A percentile compares a stretch with the other conserved stretches of the same genome.
Evolutionary conservation across 2,329 filamentous ascomycete genomes (phyloP).

Genomic region (Verticillium zaregamsianum): DNA sequence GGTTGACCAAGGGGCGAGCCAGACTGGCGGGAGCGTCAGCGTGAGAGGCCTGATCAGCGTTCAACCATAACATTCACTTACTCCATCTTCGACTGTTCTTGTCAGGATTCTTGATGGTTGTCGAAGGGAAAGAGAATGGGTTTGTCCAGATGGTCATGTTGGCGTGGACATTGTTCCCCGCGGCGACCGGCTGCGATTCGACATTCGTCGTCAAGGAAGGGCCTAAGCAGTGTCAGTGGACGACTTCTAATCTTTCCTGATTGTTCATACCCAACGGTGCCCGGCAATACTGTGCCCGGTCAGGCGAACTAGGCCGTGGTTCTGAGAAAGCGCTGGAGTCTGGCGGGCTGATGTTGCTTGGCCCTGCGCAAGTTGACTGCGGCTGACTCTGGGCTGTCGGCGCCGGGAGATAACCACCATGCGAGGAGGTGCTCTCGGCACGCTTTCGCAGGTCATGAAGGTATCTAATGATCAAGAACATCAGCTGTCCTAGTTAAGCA

Average conservation of each 20-base stretch:
- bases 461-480: neutral
- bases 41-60: neutral
- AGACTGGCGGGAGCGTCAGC: constrained; percentile 14
- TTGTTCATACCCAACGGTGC: too few species aligned
- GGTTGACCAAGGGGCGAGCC: constrained; percentile 25
- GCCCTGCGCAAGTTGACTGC: constrained; percentile 9
- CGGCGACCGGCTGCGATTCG: too few species aligned
- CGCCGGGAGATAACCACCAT: neutral
- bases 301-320: neutral
- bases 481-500: neutral
- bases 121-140: too few species aligned
- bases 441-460: neutral
- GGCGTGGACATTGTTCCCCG: too few species aligned
- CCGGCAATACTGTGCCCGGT: too few species aligned
- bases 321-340: constrained; percentile 8
- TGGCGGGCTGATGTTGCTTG: constrained; percentile 5
- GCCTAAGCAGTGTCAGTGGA: too few species aligned
- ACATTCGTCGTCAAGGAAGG: too few species aligned
- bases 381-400: neutral
- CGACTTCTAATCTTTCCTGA: too few species aligned
- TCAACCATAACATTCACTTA: too few species aligned
- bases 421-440: neutral
- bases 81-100: too few species aligned
- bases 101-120: too few species aligned
- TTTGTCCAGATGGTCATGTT: too few species aligned